Conservation (phyloP, 768 basidiomycete genomes). For the Phlebiopsis gigantea region DNA sequence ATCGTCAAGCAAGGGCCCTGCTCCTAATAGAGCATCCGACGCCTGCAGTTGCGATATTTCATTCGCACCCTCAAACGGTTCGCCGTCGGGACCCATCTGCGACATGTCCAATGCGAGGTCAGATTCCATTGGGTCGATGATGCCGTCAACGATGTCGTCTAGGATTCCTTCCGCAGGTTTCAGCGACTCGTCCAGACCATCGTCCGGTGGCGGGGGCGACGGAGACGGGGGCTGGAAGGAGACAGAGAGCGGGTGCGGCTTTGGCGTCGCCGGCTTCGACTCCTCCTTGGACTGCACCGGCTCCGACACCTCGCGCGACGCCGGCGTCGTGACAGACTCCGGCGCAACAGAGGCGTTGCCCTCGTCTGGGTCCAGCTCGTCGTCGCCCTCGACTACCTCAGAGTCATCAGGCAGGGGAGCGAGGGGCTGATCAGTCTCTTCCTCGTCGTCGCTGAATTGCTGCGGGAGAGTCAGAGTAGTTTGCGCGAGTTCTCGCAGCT, state of each 20-base stretch:
- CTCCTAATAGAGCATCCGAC: conserved; percentile 51
- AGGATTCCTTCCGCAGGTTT: conserved; percentile 47
- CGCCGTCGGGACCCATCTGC: conserved; percentile 59
- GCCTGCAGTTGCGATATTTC: conserved; percentile 54
- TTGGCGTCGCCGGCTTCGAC: conserved; percentile 63
- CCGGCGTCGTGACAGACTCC: conserved; percentile 24
- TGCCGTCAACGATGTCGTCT: conserved; percentile 21
- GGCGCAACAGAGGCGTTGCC: conserved; percentile 34
- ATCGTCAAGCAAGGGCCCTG: conserved; percentile 49
- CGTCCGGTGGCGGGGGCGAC: conserved; percentile 30
- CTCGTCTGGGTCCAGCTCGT: conserved; percentile 73
- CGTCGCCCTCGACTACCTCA: conserved; percentile 70
- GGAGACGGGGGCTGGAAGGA: conserved; percentile 42
- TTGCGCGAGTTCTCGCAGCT: not conserved
- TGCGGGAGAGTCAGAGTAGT: conserved; percentile 24
- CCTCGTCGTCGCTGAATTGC: conserved; percentile 90
- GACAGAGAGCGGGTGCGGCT: conserved; percentile 59
- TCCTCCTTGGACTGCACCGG: conserved; percentile 37
- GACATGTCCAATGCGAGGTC: conserved; percentile 59
- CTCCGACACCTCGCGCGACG: conserved; percentile 33
- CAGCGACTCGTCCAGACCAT: conserved; percentile 49
- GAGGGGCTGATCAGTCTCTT: conserved; percentile 71
- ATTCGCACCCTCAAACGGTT: conserved; percentile 46
- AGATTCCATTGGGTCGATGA: conserved; percentile 29
- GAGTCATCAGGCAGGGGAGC: conserved; percentile 76